Evolutionary conservation across 345 rosid genomes (phyloP).

Genomic region (Moricandia arvensis): DNA sequence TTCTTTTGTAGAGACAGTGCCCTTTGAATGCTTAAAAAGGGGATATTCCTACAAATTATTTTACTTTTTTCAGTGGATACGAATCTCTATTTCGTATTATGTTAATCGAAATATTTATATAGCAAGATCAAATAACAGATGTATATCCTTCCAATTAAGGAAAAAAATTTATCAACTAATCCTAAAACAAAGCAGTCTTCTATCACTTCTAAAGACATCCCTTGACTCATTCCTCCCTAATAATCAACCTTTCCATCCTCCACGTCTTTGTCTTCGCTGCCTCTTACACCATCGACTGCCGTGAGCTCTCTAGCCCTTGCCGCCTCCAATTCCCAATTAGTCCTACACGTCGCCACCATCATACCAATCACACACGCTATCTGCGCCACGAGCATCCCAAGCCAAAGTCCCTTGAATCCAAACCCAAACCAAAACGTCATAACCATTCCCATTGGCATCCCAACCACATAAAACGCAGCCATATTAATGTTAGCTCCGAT

Average conservation of each 20-base stretch:
- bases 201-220: constrained; percentile 2
- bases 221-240: background rate
- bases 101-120: constrained; percentile 4
- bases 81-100: constrained; percentile 17
- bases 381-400: constrained; percentile 37
- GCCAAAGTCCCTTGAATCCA: constrained; percentile 36
- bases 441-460: constrained; percentile 19
- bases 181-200: constrained; percentile 1
- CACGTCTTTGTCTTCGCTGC: background rate
- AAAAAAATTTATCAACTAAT: constrained; percentile 15
- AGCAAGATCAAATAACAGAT: background rate
- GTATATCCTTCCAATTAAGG: background rate
- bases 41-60: constrained; percentile 21
- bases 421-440: constrained; percentile 25
- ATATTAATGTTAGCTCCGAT: constrained; percentile 25
- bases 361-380: constrained; percentile 25
- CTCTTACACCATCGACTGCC: background rate
- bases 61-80: constrained; percentile 25
- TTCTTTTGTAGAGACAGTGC: constrained; percentile 32
- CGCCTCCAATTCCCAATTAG: constrained; percentile 32
- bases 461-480: constrained; percentile 28
- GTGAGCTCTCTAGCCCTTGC: constrained; percentile 27
- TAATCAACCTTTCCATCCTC: constrained; percentile 21
- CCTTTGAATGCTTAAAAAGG: constrained; percentile 30
- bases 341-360: constrained; percentile 28